Evolutionary conservation across 2,329 filamentous ascomycete species (phyloP).

Genomic region (Amesomyces nigricolor): DNA sequence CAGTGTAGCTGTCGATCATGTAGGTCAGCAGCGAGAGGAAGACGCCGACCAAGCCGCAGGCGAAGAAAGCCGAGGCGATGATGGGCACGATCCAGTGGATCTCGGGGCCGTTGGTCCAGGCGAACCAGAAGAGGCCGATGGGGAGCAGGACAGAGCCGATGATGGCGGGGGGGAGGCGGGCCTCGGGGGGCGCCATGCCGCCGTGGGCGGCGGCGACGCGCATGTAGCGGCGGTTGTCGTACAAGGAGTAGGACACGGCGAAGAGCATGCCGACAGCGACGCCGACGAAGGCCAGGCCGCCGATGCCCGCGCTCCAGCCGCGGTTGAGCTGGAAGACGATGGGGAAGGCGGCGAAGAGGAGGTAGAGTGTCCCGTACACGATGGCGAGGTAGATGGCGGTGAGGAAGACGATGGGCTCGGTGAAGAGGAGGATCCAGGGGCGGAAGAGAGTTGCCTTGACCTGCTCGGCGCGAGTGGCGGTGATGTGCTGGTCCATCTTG

Average conservation of each 20-base stretch:
- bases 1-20: conserved; percentile 64
- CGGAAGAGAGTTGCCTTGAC: conserved; percentile 55
- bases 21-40: conserved; percentile 64
- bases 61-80: conserved; percentile 36
- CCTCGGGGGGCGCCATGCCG: conserved; percentile 60
- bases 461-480: conserved; percentile 32
- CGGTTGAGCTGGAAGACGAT: conserved; percentile 60
- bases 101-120: conserved; percentile 52
- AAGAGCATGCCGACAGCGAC: conserved; percentile 61
- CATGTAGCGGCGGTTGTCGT: conserved; percentile 51
- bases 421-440: conserved; percentile 64
- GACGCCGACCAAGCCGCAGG: conserved; percentile 50
- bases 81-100: conserved; percentile 35
- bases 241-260: conserved; percentile 50
- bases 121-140: conserved; percentile 61
- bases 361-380: conserved; percentile 52
- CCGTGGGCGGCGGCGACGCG: conserved; percentile 38
- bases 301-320: conserved; percentile 54
- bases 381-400: conserved; percentile 62
- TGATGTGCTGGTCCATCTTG: conserved; percentile 39
- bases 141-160: conserved; percentile 59
- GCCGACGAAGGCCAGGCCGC: conserved; percentile 62
- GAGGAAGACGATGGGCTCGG: conserved; percentile 64
- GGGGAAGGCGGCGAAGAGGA: conserved; percentile 56
- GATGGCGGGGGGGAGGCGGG: conserved; percentile 56